Conservation (phyloP, 169 alveolate species). For the Plasmodium adleri region DNA sequence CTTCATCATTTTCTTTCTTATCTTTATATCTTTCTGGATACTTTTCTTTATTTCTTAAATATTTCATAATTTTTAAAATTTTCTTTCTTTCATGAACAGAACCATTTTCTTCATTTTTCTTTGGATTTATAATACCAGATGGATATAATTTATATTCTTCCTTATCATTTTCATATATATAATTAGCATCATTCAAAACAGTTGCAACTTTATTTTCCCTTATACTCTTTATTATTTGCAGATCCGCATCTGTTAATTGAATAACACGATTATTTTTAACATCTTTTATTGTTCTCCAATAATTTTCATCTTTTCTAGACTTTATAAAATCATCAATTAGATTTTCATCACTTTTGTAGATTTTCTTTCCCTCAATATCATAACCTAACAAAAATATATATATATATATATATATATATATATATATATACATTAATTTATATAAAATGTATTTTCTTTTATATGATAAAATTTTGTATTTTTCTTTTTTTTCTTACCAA, state of each 20-base stretch:
- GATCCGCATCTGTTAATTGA: conserved; percentile 45
- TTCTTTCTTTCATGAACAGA: conserved; percentile 27
- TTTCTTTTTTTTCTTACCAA: conserved; percentile 38
- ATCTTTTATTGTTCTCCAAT: conserved; percentile 76
- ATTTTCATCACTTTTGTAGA: conserved; percentile 35
- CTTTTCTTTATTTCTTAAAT: conserved; percentile 38
- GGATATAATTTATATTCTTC: conserved; percentile 63
- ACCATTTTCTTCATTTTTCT: conserved; percentile 4
- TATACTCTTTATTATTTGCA: conserved; percentile 52
- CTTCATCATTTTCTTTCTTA: neutral
- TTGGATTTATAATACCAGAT: conserved; percentile 1
- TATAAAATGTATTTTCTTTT: neutral
- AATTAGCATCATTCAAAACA: conserved; percentile 16
- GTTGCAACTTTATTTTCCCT: conserved; percentile 70
- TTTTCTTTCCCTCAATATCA: conserved; percentile 61
- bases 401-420: too few relatives aligned
- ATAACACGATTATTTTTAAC: conserved; percentile 61
- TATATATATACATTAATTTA: neutral
- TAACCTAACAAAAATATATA: conserved; percentile 17
- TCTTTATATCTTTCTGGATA: conserved; percentile 41
- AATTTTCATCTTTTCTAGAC: conserved; percentile 31
- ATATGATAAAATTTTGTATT: neutral
- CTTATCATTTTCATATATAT: conserved; percentile 74
- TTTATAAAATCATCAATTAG: conserved; percentile 63
- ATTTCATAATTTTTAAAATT: conserved; percentile 16